Conservation (phyloP, 495 filamentous ascomycete species). For the Penicillium samsonianum region DNA sequence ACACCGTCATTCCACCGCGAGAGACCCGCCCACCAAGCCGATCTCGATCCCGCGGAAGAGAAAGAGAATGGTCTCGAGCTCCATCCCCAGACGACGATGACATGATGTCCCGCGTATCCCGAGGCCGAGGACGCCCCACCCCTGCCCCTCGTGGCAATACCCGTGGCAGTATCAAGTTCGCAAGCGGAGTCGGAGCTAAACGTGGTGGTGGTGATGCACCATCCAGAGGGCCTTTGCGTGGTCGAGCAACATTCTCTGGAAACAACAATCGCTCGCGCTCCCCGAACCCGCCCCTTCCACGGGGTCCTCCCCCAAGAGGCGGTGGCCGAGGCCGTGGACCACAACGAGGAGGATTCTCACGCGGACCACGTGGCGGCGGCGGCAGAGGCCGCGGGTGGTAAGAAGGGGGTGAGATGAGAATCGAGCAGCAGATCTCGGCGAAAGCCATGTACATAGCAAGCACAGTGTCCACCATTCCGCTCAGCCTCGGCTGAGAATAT, state of each 20-base stretch:
- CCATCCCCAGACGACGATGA: slow-evolving; percentile 34
- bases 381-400: slow-evolving; percentile 6
- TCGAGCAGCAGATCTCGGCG: neutral
- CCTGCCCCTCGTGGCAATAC: slow-evolving; percentile 5
- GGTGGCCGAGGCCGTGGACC: slow-evolving; percentile 6
- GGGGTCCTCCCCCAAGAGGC: slow-evolving; percentile 4
- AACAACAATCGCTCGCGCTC: slow-evolving; percentile 3
- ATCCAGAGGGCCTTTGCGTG: slow-evolving; percentile 2
- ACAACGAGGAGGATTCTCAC: slow-evolving; percentile 5
- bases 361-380: slow-evolving; percentile 9
- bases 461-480: neutral
- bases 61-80: slow-evolving; percentile 15
- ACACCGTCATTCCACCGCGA: slow-evolving; percentile 23
- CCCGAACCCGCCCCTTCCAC: neutral
- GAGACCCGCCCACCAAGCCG: neutral
- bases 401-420: neutral
- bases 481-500: neutral
- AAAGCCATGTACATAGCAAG: slow-evolving; percentile 2
- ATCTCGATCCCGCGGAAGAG: neutral
- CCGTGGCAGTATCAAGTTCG: slow-evolving; percentile 6
- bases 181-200: neutral
- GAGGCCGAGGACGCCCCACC: slow-evolving; percentile 8
- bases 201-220: neutral
- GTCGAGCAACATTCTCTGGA: neutral
- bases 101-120: slow-evolving; percentile 22